phyloP scores from a whole-genome alignment of 176 grass and related monocot species.

The Elaeis guineensis region DNA sequence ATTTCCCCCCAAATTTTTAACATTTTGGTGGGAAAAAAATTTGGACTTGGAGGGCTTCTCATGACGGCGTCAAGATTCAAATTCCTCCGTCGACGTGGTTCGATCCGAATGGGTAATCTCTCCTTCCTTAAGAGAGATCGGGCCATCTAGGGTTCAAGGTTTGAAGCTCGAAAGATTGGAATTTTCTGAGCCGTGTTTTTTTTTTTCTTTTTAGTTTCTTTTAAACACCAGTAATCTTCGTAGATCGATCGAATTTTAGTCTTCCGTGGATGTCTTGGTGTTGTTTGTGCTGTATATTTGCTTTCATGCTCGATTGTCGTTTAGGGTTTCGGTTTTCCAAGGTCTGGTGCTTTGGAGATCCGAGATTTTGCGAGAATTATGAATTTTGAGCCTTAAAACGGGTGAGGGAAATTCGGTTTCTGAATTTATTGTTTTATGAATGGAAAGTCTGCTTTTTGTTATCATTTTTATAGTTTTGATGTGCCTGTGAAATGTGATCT shows the following conservation, averaged over 20 bases:
- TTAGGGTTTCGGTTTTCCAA: neutral
- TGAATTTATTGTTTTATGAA: neutral
- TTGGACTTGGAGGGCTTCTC: constrained; percentile 1
- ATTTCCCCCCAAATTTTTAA: constrained; percentile 13
- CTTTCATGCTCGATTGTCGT: neutral
- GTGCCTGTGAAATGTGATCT: neutral
- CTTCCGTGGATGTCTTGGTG: neutral
- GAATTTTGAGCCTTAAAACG: neutral
- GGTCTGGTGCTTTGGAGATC: neutral
- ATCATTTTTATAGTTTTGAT: neutral
- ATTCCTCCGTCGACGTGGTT: constrained; percentile 6
- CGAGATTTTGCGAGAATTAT: neutral
- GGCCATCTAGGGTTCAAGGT: constrained; percentile 1
- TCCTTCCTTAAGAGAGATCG: neutral
- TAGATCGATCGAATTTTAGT: constrained; percentile 1
- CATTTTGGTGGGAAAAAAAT: constrained; percentile 12
- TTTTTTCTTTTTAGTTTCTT: neutral
- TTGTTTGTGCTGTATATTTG: too few species aligned
- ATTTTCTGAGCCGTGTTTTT: neutral
- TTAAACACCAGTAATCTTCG: neutral
- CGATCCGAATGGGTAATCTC: constrained; percentile 15
- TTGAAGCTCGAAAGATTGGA: neutral
- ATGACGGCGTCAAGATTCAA: constrained; percentile 4
- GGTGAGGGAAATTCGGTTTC: neutral
- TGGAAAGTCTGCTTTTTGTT: neutral